These are phyloP conservation scores for Moricandia moricandioides DNA, from an alignment of 345 rosid species.

Conservation along the genomic window DNA sequence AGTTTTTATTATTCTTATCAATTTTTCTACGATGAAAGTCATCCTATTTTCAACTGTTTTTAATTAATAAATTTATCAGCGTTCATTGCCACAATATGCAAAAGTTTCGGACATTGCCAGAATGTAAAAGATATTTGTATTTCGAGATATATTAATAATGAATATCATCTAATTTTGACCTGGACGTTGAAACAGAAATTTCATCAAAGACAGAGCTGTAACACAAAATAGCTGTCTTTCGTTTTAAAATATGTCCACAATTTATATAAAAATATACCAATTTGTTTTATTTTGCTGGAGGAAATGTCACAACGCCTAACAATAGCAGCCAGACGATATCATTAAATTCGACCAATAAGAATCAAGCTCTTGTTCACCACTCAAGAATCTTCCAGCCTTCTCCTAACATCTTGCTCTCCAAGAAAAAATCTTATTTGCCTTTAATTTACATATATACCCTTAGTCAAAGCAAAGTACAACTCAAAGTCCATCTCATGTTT, in stretches of 20 bases:
- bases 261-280: neutral
- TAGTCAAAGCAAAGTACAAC: slow-evolving; percentile 25
- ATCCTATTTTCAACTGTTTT: no score
- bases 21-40: no score
- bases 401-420: slow-evolving; percentile 23
- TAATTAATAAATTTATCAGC: no score
- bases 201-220: neutral
- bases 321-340: slow-evolving; percentile 14
- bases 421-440: slow-evolving; percentile 17
- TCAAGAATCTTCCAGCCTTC: slow-evolving; percentile 14
- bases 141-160: no score
- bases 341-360: slow-evolving; percentile 22
- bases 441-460: neutral
- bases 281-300: neutral
- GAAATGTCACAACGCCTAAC: neutral
- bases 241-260: neutral
- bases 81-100: no score
- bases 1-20: no score
- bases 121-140: no score
- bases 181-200: no score
- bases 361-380: slow-evolving; percentile 15
- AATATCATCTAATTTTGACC: no score
- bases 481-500: neutral
- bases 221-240: neutral
- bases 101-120: no score